Conservation (phyloP, 108 stramenopile species). For the Stephanodiscus minutulus region DNA sequence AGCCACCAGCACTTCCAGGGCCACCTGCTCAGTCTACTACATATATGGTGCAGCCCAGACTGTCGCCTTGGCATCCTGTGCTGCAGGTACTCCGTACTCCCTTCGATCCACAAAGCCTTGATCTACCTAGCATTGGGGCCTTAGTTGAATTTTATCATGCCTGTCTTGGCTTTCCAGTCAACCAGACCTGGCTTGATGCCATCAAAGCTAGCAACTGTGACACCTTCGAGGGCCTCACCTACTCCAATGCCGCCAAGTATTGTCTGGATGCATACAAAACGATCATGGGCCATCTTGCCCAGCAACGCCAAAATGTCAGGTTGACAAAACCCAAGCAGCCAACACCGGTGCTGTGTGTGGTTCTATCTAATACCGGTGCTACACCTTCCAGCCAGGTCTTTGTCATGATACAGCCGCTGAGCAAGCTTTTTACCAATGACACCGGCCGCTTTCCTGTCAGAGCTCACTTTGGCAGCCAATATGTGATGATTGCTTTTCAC, state of each 20-base stretch:
- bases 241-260: constrained; percentile 19
- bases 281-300: constrained; percentile 15
- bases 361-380: too few relatives aligned
- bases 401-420: too few relatives aligned
- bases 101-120: not conserved
- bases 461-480: not conserved
- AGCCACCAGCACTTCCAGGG: not conserved
- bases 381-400: too few relatives aligned
- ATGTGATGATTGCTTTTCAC: not conserved
- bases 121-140: constrained; percentile 11
- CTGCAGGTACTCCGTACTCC: not conserved
- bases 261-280: constrained; percentile 5
- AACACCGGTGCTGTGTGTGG: too few relatives aligned
- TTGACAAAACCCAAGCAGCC: too few relatives aligned
- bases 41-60: not conserved
- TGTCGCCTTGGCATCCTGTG: not conserved
- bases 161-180: constrained; percentile 22
- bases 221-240: constrained; percentile 18
- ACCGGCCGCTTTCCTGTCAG: not conserved
- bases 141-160: constrained; percentile 17
- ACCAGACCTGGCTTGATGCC: constrained; percentile 18
- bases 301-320: constrained; percentile 13
- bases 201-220: constrained; percentile 26
- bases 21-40: not conserved
- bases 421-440: constrained; percentile 5